Base-by-base conservation (phyloP, 352 stramenopile species). In the Globisporangium nodosum region DNA sequence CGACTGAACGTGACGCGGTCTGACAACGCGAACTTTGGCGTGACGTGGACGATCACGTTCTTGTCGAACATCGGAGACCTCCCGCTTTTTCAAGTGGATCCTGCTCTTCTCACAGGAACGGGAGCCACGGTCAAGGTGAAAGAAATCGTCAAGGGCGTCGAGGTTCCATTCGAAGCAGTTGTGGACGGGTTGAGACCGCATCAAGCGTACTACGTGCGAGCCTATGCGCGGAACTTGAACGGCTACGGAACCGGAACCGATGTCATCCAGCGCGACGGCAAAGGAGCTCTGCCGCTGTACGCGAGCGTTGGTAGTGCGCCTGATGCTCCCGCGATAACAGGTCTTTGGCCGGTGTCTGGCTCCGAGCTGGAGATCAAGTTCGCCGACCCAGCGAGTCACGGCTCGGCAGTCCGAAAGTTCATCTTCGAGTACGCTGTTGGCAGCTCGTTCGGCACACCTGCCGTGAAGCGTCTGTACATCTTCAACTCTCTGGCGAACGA, bases 31-130 rank as follows among this genome's bases (percentile, higher is more conserved):
- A 30, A 67, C 18, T 86, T 76, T 40, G 84, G 84, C 6, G 72
- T 64, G 20, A 87, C 69, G 31, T 93, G 84, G 84, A 78, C 61
- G 1, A 71, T 93, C 47, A 85, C 66, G 9, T 93, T 93, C 47
- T 40, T 87, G 18, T 78, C 77, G 0, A 93, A 93, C 56, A 69
- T 76, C 3, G 84, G 84, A 1, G 78, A 90, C 27, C 60, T 81
- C 33, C 84, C 81, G 15, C 48, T 85, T 21, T 71, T 93, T n/a
- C 30, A 64, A 4, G 61, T 90, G 2, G 49, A 73, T 31, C 56
- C 60, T 5, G 62, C 54, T 0, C 63, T 72, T n/a, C 37, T 93
- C 15, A 76, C 61, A 1, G 79, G 84, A 11, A 82, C 76, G 1
- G 63, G 64, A n/a, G 63, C 70, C 1, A 43, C 63, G 7, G 71